A percentile compares a stretch with the other conserved stretches of the same genome.
Evolutionary conservation across 2,329 filamentous ascomycete genomes (phyloP).

Genomic region (Trichoderma oligosporum): DNA sequence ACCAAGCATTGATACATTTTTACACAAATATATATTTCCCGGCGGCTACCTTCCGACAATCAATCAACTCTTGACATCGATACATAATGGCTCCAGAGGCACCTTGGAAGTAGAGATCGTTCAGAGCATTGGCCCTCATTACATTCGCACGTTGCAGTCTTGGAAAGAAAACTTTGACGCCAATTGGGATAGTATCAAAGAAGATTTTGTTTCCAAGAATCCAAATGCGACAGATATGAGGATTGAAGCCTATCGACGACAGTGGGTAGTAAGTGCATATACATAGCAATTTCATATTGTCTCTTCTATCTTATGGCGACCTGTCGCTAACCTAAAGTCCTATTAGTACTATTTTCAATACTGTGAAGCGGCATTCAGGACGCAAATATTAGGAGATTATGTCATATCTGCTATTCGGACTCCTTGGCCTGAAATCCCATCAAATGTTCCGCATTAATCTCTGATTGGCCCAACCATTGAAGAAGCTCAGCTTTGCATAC

Average conservation of each 20-base stretch:
- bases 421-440: conserved; percentile 11
- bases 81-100: conserved; percentile 56
- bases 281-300: neutral
- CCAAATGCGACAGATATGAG: conserved; percentile 55
- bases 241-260: conserved; percentile 62
- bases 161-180: conserved; percentile 65
- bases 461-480: neutral
- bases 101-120: conserved; percentile 62
- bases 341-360: conserved; percentile 17
- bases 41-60: conserved; percentile 64
- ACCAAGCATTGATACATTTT: neutral
- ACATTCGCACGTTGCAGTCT: conserved; percentile 62
- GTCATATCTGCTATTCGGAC: conserved; percentile 11
- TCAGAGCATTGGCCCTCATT: conserved; percentile 71
- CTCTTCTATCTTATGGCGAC: neutral
- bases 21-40: conserved; percentile 62
- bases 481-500: too few relatives aligned
- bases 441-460: conserved; percentile 1
- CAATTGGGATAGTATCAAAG: conserved; percentile 20
- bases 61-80: conserved; percentile 55
- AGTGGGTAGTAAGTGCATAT: conserved; percentile 57
- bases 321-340: neutral
- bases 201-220: conserved; percentile 58
- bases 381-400: conserved; percentile 3
- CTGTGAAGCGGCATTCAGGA: conserved; percentile 8